Evolutionary conservation across 306 rosid species (phyloP).

Genomic region (Corylus avellana): DNA sequence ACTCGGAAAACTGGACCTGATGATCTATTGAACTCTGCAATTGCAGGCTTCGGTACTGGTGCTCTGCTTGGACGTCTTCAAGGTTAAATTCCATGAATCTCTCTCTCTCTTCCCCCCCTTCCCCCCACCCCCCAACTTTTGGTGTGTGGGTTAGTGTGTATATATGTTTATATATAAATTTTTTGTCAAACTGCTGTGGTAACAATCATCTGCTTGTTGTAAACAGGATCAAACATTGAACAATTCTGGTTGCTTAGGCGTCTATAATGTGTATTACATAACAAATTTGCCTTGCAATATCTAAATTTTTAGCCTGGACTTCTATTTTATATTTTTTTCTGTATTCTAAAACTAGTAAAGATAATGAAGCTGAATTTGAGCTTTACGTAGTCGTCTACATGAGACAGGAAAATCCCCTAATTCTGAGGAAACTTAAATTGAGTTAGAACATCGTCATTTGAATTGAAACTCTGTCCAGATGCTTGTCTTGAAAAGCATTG

Average conservation of each 20-base stretch:
- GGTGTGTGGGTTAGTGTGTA: not conserved
- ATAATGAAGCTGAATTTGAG: not conserved
- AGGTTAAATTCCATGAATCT: constrained; percentile 49
- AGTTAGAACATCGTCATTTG: not conserved
- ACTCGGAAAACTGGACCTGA: constrained; percentile 73
- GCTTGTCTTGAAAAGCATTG: not conserved
- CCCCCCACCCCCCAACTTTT: not conserved
- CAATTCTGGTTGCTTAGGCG: not conserved
- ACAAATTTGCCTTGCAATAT: not conserved
- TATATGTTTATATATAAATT: not conserved
- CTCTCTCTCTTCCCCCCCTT: not conserved
- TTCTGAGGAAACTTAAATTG: not conserved
- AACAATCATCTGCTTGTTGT: not conserved
- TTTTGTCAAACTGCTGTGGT: not conserved
- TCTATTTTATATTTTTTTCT: not conserved
- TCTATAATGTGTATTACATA: not conserved
- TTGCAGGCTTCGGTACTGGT: constrained; percentile 88
- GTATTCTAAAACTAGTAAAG: not conserved
- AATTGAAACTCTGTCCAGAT: not conserved
- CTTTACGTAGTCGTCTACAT: not conserved
- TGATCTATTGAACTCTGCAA: constrained; percentile 68
- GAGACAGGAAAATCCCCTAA: no score
- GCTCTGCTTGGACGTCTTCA: constrained; percentile 88
- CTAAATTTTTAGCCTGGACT: not conserved
- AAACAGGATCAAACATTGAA: no score